Evolutionary conservation across 2,329 filamentous ascomycete species (phyloP).

Genomic region (Pseudogymnoascus destructans): DNA sequence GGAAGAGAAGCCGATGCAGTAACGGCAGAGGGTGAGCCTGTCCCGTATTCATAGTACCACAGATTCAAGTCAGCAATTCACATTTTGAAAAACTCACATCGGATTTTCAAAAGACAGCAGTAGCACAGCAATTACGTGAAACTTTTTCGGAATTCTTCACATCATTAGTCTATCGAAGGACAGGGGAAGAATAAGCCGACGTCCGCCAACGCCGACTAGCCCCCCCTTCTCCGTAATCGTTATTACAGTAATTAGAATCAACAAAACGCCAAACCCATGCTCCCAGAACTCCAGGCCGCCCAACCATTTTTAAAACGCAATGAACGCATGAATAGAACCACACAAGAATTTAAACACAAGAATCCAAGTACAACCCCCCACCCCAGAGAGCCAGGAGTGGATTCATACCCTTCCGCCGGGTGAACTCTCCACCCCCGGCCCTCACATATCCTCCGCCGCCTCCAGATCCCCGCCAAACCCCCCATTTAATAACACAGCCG

Average conservation of each 20-base stretch:
- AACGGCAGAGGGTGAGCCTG: background rate
- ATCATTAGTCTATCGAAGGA: conserved; percentile 2
- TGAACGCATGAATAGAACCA: background rate
- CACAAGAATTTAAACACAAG: background rate
- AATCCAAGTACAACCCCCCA: background rate
- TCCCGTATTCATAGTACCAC: background rate
- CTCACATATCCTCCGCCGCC: conserved; percentile 1
- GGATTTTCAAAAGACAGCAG: background rate
- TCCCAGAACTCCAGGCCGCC: background rate
- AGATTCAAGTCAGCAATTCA: background rate
- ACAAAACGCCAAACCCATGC: background rate
- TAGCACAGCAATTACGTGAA: background rate
- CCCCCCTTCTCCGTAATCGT: background rate
- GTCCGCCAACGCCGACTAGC: background rate
- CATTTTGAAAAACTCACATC: background rate
- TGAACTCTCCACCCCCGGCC: background rate
- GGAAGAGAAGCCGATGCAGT: background rate
- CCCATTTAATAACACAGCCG: conserved; percentile 51
- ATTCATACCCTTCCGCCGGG: background rate
- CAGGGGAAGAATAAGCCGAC: background rate
- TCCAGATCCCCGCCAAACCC: conserved; percentile 39
- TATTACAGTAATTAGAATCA: background rate
- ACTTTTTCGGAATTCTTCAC: background rate
- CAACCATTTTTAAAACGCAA: background rate
- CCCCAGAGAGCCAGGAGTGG: background rate